Conservation (phyloP, 345 rosid genomes). For the Fremontodendron californicum region DNA sequence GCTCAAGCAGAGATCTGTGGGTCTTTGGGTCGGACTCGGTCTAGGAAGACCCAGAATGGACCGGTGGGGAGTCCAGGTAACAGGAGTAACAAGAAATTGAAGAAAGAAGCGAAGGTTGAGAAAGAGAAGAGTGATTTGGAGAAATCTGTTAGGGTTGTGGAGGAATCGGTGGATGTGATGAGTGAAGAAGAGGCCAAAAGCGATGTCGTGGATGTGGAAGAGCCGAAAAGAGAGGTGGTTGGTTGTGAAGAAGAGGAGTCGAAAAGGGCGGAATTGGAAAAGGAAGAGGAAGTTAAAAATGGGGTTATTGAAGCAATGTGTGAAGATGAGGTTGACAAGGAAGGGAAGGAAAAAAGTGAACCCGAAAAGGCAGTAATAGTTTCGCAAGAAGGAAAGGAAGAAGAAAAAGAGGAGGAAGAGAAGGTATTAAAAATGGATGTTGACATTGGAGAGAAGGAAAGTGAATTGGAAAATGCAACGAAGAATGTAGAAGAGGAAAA, state of each 20-base stretch:
- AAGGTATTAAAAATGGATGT: slow-evolving; percentile 8
- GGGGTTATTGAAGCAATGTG: slow-evolving; percentile 18
- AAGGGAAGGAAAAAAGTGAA: slow-evolving; percentile 3
- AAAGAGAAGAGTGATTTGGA: slow-evolving; percentile 16
- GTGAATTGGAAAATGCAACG: background rate
- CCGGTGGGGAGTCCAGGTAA: background rate
- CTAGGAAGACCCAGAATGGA: slow-evolving; percentile 29
- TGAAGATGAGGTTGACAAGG: slow-evolving; percentile 20
- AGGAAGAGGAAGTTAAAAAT: slow-evolving; percentile 16
- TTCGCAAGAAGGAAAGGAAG: background rate
- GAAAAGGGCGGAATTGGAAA: slow-evolving; percentile 8
- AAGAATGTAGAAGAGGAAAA: background rate
- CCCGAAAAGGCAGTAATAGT: background rate
- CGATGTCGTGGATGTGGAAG: slow-evolving; percentile 62
- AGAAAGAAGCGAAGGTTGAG: slow-evolving; percentile 23
- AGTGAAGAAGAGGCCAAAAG: slow-evolving; percentile 69
- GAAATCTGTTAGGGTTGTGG: slow-evolving; percentile 13
- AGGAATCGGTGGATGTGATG: slow-evolving; percentile 22
- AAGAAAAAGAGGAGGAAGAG: background rate
- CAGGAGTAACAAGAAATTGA: slow-evolving; percentile 29
- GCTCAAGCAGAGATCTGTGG: slow-evolving; percentile 80
- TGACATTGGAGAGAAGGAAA: background rate
- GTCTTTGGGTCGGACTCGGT: slow-evolving; percentile 71
- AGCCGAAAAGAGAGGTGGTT: slow-evolving; percentile 31
- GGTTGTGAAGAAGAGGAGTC: slow-evolving; percentile 16